Evolutionary conservation across 2,329 filamentous ascomycete species (phyloP).

Genomic region (Ciborinia camelliae): DNA sequence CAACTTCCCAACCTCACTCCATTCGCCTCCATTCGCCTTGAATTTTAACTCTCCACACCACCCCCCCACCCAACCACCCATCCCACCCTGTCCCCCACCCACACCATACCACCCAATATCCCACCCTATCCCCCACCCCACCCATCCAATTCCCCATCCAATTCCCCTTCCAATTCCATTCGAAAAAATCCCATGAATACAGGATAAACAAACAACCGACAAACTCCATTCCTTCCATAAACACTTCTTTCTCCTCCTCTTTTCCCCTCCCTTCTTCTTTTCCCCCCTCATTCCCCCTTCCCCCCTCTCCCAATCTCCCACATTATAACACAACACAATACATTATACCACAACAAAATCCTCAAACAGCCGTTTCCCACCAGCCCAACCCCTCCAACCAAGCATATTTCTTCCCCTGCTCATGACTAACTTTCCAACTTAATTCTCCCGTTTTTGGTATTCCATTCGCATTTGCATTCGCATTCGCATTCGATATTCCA

Average conservation of each 20-base stretch:
- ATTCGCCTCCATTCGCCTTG: no score
- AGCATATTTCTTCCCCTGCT: slow-evolving; percentile 14
- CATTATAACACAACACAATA: background rate
- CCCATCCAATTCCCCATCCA: background rate
- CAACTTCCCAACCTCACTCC: no score
- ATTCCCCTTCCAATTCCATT: background rate
- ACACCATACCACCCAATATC: background rate
- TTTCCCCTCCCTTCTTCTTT: background rate
- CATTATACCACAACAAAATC: background rate
- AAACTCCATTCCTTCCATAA: no score
- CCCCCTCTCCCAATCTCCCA: background rate
- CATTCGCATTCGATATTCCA: background rate
- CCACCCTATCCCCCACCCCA: background rate
- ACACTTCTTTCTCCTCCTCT: no score
- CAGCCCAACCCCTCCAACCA: slow-evolving; percentile 17
- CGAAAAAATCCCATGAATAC: no score
- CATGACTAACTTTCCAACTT: background rate
- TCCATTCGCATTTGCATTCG: background rate
- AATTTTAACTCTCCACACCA: no score
- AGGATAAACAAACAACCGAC: no score
- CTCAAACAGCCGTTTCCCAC: slow-evolving; percentile 12
- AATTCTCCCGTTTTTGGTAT: background rate
- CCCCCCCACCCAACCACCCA: no score
- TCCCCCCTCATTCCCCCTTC: background rate
- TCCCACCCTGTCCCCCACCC: no score